Percentiles rank a stretch among this genome's conserved stretches.
These are phyloP conservation scores for Acacia melanoxylon DNA, from an alignment of 306 rosid genomes.

Conservation along the genomic window DNA sequence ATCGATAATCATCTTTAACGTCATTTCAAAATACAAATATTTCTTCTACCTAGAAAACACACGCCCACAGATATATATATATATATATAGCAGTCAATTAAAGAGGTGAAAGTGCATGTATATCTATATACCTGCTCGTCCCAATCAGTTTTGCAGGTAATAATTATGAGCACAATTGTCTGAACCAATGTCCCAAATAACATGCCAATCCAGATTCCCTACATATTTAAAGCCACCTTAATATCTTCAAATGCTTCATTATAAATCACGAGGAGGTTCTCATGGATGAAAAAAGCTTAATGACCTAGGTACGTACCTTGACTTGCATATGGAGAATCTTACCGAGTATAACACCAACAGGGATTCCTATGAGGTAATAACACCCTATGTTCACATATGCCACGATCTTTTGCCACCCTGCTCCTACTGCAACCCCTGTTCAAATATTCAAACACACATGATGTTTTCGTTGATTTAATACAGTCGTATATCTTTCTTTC, in stretches of 20 bases:
- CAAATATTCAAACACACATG: neutral
- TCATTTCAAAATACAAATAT: too few relatives aligned
- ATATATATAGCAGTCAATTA: neutral
- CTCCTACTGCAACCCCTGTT: constrained; percentile 59
- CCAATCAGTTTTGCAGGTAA: constrained; percentile 65
- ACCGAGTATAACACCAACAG: constrained; percentile 45
- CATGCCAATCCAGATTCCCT: constrained; percentile 79
- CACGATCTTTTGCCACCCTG: constrained; percentile 55
- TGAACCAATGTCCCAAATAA: constrained; percentile 63
- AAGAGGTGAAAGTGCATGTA: neutral
- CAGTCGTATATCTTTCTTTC: neutral
- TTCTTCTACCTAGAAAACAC: neutral
- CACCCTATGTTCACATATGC: constrained; percentile 52
- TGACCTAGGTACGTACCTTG: constrained; percentile 22
- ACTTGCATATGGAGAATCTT: constrained; percentile 40
- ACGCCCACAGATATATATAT: too few relatives aligned
- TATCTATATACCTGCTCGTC: constrained; percentile 53
- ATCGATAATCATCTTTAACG: too few relatives aligned
- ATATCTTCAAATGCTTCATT: neutral
- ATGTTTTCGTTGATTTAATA: neutral
- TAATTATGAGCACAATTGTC: constrained; percentile 44
- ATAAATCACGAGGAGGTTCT: neutral
- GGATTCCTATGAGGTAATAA: constrained; percentile 51
- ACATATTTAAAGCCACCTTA: neutral
- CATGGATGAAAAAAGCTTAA: neutral